Conservation (phyloP, 208 protist species). For the Leishmania mexicana region DNA sequence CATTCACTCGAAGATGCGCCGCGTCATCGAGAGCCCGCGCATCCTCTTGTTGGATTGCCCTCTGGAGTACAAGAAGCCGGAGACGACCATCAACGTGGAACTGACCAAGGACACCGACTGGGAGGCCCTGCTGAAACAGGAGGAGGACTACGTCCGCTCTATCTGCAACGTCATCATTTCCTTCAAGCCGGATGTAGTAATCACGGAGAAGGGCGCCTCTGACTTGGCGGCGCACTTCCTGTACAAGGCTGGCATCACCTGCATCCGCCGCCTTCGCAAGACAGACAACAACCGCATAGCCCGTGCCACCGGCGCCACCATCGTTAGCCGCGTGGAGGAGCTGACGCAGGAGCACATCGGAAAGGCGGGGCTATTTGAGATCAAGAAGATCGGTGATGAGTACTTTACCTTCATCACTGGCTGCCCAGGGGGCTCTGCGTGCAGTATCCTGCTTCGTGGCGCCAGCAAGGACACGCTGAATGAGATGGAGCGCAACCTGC, state of each 20-base stretch:
- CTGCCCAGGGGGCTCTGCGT: slow-evolving; percentile 98
- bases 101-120: slow-evolving; percentile 98
- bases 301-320: slow-evolving; percentile 97
- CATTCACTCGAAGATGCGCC: slow-evolving; percentile 98
- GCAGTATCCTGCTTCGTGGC: slow-evolving; percentile 99
- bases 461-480: slow-evolving; percentile 99
- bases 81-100: slow-evolving; percentile 98
- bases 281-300: slow-evolving; percentile 99
- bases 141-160: slow-evolving; percentile 98
- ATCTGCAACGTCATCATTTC: slow-evolving; percentile 98
- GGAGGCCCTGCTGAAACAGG: slow-evolving; percentile 96
- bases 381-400: slow-evolving; percentile 99
- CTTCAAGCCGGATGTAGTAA: slow-evolving; percentile 99
- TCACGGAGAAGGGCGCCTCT: slow-evolving; percentile 99
- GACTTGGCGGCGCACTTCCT: slow-evolving; percentile 99
- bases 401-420: slow-evolving; percentile 99
- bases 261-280: slow-evolving; percentile 98
- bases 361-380: slow-evolving; percentile 98
- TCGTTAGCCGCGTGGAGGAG: slow-evolving; percentile 97
- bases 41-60: slow-evolving; percentile 99
- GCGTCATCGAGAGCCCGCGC: slow-evolving; percentile 98
- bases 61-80: slow-evolving; percentile 99
- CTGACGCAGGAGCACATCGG: slow-evolving; percentile 98
- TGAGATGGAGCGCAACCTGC: slow-evolving; percentile 99
- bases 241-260: slow-evolving; percentile 97